Conservation (phyloP, 1,284 basidiomycete genomes). For the Agaricales sp. region DNA sequence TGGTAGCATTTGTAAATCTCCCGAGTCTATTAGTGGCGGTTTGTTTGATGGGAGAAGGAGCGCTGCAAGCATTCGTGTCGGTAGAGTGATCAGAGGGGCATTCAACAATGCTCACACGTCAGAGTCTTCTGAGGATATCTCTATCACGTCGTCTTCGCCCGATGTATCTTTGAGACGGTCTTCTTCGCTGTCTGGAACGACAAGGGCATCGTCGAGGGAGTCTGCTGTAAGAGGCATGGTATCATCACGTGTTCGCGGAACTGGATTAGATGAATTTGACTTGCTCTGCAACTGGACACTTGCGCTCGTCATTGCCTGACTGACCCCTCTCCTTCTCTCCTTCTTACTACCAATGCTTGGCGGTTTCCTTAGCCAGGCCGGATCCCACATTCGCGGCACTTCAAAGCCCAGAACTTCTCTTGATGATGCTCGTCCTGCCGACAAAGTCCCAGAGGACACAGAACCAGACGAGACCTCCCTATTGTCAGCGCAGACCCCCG, state of each 20-base stretch:
- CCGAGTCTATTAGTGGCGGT: no score
- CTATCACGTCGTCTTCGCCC: neutral
- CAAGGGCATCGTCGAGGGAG: neutral
- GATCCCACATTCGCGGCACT: constrained; percentile 32
- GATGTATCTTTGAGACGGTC: neutral
- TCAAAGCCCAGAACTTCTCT: constrained; percentile 36
- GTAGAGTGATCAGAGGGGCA: neutral
- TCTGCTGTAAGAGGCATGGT: neutral
- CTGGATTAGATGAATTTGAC: no score
- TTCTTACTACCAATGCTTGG: neutral
- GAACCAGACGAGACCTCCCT: constrained; percentile 79
- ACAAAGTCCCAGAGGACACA: constrained; percentile 65
- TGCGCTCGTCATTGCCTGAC: neutral
- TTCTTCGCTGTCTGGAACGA: neutral
- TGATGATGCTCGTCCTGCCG: constrained; percentile 39
- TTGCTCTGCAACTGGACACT: neutral
- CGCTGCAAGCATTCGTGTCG: no score
- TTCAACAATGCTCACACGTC: neutral
- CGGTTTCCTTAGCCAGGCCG: constrained; percentile 59
- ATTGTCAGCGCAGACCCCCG: constrained; percentile 44
- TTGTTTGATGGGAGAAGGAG: no score
- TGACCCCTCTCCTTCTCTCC: neutral
- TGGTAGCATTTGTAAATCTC: no score
- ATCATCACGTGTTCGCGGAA: neutral
- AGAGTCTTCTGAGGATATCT: neutral